Percentiles rank a stretch among this genome's conserved stretches.
phyloP scores from a whole-genome alignment of 78 protist species.

The Mastigamoeba balamuthi region DNA sequence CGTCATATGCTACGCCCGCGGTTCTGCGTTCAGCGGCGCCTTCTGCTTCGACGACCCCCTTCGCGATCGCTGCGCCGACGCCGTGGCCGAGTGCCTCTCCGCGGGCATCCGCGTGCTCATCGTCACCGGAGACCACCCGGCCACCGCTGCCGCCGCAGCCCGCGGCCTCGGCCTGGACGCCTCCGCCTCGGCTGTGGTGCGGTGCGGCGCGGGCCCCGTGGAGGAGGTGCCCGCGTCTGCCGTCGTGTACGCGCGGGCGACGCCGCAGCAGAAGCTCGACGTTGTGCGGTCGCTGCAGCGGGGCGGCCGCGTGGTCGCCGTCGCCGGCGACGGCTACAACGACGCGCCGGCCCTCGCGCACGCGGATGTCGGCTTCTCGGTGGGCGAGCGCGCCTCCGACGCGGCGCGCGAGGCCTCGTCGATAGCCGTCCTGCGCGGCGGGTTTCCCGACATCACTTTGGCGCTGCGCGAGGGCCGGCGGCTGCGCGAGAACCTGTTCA shows the following conservation, averaged over 20 bases:
- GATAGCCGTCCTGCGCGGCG: background rate
- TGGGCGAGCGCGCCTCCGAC: conserved; percentile 67
- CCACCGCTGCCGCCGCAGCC: conserved; percentile 74
- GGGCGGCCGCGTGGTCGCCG: conserved; percentile 91
- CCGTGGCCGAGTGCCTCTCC: conserved; percentile 27
- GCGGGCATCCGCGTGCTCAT: conserved; percentile 61
- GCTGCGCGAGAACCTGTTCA: background rate
- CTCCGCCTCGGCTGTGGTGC: too few relatives aligned
- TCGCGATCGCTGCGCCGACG: conserved; percentile 27
- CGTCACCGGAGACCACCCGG: conserved; percentile 79
- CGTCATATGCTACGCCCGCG: background rate
- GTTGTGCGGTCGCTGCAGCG: conserved; percentile 59
- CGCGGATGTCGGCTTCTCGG: conserved; percentile 95
- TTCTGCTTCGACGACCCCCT: conserved; percentile 66
- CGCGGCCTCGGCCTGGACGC: conserved; percentile 6
- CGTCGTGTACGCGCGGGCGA: background rate
- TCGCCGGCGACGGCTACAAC: conserved; percentile 95
- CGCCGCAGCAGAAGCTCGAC: conserved; percentile 80
- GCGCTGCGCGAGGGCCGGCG: background rate
- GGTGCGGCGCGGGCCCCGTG: background rate
- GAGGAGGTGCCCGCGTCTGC: background rate
- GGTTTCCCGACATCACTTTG: background rate
- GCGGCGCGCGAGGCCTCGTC: background rate
- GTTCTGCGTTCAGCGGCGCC: conserved; percentile 22
- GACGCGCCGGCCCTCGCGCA: conserved; percentile 91